phyloP scores from a whole-genome alignment of 768 basidiomycete species.

The Astraeus odoratus region DNA sequence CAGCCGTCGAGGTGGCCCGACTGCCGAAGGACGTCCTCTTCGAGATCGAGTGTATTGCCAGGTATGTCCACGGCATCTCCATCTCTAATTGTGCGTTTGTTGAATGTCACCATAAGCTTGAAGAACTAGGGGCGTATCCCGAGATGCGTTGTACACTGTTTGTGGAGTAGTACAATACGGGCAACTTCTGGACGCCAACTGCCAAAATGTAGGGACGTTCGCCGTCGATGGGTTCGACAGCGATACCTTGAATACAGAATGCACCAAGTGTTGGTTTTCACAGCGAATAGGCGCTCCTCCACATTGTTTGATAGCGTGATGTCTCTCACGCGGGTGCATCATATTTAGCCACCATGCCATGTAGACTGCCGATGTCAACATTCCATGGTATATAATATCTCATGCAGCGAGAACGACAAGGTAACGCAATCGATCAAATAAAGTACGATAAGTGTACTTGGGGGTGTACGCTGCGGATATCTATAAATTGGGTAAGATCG shows the following conservation, averaged over 20 bases:
- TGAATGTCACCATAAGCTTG: conserved; percentile 8
- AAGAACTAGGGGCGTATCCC: conserved; percentile 8
- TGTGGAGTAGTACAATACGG: not conserved
- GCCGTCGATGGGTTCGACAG: too few relatives aligned
- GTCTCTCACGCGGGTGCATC: too few relatives aligned
- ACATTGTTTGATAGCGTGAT: too few relatives aligned
- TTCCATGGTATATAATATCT: too few relatives aligned
- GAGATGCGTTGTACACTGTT: not conserved
- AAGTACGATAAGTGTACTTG: not conserved
- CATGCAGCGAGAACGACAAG: too few relatives aligned
- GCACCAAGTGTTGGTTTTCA: too few relatives aligned
- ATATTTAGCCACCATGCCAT: too few relatives aligned
- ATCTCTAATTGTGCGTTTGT: not conserved
- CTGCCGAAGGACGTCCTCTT: conserved; percentile 89
- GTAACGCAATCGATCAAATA: not conserved
- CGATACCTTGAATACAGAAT: too few relatives aligned
- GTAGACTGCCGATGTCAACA: too few relatives aligned
- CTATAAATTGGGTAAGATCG: not conserved
- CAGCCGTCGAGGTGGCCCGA: conserved; percentile 82
- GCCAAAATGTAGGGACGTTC: too few relatives aligned
- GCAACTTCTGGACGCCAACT: too few relatives aligned
- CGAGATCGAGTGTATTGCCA: conserved; percentile 87
- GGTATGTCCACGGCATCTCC: conserved; percentile 32
- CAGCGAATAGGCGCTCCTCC: too few relatives aligned
- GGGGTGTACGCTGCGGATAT: conserved; percentile 1